phyloP scores from a whole-genome alignment of 192 early-diverging fungal genomes.

The Borealophlyctis nickersoniae region DNA sequence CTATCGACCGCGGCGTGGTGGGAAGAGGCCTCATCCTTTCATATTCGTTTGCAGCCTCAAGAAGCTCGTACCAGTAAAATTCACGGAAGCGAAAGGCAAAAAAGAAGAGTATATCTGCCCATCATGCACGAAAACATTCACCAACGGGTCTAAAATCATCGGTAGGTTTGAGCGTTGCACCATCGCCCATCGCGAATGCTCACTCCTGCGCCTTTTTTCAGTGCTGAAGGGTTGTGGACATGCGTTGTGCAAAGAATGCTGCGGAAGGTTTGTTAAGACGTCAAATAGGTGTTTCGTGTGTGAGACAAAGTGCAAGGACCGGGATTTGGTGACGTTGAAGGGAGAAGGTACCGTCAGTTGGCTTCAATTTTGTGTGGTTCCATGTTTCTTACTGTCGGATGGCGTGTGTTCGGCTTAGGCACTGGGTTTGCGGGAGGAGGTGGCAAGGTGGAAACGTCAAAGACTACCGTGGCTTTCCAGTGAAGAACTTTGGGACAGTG shows the following conservation, averaged over 20 bases:
- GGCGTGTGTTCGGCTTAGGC: constrained; percentile 31
- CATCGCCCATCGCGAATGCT: background rate
- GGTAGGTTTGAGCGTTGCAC: constrained; percentile 29
- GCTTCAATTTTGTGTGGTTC: background rate
- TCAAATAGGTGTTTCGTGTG: constrained; percentile 70
- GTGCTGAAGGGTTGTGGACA: constrained; percentile 72
- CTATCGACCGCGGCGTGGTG: background rate
- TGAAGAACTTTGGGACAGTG: too few species aligned
- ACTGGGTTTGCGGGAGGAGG: constrained; percentile 66
- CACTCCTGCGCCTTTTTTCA: too few species aligned
- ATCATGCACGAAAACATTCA: constrained; percentile 66
- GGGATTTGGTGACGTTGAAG: constrained; percentile 65
- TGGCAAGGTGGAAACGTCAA: constrained; percentile 59
- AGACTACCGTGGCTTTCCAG: constrained; percentile 65
- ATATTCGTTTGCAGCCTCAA: constrained; percentile 48
- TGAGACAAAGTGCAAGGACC: constrained; percentile 60
- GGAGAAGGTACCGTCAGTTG: constrained; percentile 57
- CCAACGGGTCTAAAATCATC: constrained; percentile 67
- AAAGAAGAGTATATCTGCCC: constrained; percentile 58
- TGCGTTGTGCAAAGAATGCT: constrained; percentile 66
- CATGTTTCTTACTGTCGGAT: background rate
- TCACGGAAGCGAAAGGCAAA: constrained; percentile 46
- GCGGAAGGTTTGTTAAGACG: constrained; percentile 64
- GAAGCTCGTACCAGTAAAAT: constrained; percentile 62
- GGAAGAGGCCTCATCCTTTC: constrained; percentile 12